These are phyloP conservation scores for Nyssa sinensis DNA, from an alignment of 148 eudicot species.

Conservation along the genomic window DNA sequence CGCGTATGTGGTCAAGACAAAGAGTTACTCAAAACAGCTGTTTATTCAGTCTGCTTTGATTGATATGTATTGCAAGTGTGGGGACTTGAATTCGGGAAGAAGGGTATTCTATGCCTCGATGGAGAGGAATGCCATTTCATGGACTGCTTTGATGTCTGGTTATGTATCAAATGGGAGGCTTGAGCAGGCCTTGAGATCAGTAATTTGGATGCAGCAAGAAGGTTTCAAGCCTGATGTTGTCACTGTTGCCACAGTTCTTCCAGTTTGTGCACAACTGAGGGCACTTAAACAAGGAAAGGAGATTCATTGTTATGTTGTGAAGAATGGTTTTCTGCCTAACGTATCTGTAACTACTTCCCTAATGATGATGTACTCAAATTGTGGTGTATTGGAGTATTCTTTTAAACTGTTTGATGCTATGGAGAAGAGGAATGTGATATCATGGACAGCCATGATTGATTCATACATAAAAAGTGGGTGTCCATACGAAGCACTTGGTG, in stretches of 20 bases:
- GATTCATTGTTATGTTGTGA: slow-evolving; percentile 63
- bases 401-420: slow-evolving; percentile 45
- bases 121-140: slow-evolving; percentile 67
- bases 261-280: slow-evolving; percentile 62
- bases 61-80: slow-evolving; percentile 95
- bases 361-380: slow-evolving; percentile 88
- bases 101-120: slow-evolving; percentile 58
- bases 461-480: slow-evolving; percentile 43
- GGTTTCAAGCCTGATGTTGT: slow-evolving; percentile 88
- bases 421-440: slow-evolving; percentile 65
- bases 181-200: slow-evolving; percentile 75
- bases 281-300: slow-evolving; percentile 75
- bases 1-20: slow-evolving; percentile 68
- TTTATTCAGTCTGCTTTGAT: slow-evolving; percentile 74
- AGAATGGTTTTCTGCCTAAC: slow-evolving; percentile 51
- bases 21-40: slow-evolving; percentile 52
- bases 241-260: slow-evolving; percentile 73
- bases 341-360: slow-evolving; percentile 72
- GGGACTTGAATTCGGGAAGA: slow-evolving; percentile 70
- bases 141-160: slow-evolving; percentile 91
- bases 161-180: slow-evolving; percentile 66
- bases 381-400: slow-evolving; percentile 51
- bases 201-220: slow-evolving; percentile 96
- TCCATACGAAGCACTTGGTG: slow-evolving; percentile 51
- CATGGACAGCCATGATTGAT: slow-evolving; percentile 83